phyloP scores from a whole-genome alignment of 805 yeast genomes.

The Nakazawaea sp. region DNA sequence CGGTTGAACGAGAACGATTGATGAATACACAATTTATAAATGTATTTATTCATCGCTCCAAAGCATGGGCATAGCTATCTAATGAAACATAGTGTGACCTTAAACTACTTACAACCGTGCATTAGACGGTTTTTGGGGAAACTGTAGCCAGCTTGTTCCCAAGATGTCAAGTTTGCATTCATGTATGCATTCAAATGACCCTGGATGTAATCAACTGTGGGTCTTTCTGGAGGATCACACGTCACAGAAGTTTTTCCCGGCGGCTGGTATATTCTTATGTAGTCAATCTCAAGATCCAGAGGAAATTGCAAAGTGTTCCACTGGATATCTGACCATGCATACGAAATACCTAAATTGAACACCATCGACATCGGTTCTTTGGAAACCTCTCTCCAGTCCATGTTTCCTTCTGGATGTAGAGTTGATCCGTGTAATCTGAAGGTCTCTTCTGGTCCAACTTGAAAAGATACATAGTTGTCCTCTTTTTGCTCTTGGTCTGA shows the following conservation, averaged over 20 bases:
- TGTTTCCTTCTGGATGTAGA: constrained; percentile 37
- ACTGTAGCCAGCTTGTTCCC: constrained; percentile 31
- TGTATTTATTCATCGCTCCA: too few relatives aligned
- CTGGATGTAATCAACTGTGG: constrained; percentile 30
- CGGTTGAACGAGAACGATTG: too few relatives aligned
- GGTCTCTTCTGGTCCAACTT: constrained; percentile 23
- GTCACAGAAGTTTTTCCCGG: constrained; percentile 21
- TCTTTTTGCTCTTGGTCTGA: constrained; percentile 17
- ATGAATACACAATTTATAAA: too few relatives aligned
- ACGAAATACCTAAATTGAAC: constrained; percentile 76
- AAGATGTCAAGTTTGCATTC: constrained; percentile 28
- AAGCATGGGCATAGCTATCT: too few relatives aligned
- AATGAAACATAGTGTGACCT: too few relatives aligned
- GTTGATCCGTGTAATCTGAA: constrained; percentile 25
- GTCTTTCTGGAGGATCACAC: constrained; percentile 31
- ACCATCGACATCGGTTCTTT: constrained; percentile 82
- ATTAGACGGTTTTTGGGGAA: constrained; percentile 18
- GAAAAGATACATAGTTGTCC: constrained; percentile 29
- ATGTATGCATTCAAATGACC: constrained; percentile 26
- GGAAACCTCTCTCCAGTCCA: constrained; percentile 69
- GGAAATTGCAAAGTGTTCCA: constrained; percentile 30
- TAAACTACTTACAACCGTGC: neutral
- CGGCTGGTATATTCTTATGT: constrained; percentile 34
- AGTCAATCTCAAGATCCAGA: constrained; percentile 28
- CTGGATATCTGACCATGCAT: constrained; percentile 34